These are phyloP conservation scores for Colletotrichum horii DNA, from an alignment of 2,329 filamentous ascomycete species.

Conservation along the genomic window DNA sequence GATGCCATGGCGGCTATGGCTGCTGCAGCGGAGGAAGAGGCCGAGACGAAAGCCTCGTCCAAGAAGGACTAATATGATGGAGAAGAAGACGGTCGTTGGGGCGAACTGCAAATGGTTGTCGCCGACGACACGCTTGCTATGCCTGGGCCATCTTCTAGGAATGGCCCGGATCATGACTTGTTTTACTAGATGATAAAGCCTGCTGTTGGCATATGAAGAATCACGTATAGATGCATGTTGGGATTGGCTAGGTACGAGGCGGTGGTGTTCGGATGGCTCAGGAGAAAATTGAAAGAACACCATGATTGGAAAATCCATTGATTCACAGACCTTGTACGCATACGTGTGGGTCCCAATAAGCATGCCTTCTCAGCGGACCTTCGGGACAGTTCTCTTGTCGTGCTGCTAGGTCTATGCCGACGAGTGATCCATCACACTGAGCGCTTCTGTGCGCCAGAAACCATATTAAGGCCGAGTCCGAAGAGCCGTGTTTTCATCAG, in stretches of 20 bases:
- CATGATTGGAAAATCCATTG: not conserved
- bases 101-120: not conserved
- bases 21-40: conserved; percentile 19
- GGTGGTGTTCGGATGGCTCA: not conserved
- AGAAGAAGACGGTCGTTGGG: conserved; percentile 10
- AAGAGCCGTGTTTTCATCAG: not conserved
- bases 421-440: not conserved
- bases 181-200: conserved; percentile 8
- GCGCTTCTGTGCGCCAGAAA: not conserved
- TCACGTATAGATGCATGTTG: not conserved
- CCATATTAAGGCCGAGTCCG: not conserved
- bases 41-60: conserved; percentile 17
- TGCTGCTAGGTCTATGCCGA: not conserved
- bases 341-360: not conserved
- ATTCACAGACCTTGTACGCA: not conserved
- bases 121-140: not conserved
- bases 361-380: too few relatives aligned
- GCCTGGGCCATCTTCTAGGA: not conserved
- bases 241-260: not conserved
- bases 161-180: not conserved
- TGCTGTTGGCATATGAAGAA: not conserved
- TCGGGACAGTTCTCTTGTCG: not conserved
- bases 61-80: conserved; percentile 16
- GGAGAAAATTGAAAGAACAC: not conserved
- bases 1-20: not conserved